phyloP scores from a whole-genome alignment of 2,329 filamentous ascomycete species.

The Alternaria sp. region DNA sequence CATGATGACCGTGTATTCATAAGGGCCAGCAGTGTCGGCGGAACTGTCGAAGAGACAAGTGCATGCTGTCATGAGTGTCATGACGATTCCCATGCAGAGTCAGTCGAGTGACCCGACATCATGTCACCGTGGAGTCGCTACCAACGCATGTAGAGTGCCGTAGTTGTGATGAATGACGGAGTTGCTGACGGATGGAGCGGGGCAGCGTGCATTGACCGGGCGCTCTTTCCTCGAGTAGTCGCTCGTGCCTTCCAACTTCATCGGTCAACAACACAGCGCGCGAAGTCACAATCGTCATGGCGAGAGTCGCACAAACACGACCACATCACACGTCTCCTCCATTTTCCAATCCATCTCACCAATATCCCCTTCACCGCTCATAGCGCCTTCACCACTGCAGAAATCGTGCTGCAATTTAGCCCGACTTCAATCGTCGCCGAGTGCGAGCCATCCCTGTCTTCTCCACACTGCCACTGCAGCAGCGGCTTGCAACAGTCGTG shows the following conservation, averaged over 20 bases:
- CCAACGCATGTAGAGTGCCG: constrained; percentile 4
- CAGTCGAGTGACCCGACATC: not conserved
- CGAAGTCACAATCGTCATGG: constrained; percentile 24
- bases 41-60: not conserved
- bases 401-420: constrained; percentile 21
- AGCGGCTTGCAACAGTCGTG: constrained; percentile 15
- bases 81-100: not conserved
- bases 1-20: constrained; percentile 16
- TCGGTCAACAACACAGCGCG: constrained; percentile 27
- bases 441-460: constrained; percentile 23
- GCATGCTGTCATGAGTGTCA: constrained; percentile 13
- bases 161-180: constrained; percentile 9
- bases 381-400: constrained; percentile 2
- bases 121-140: constrained; percentile 7
- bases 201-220: constrained; percentile 26
- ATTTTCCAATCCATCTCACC: constrained; percentile 15
- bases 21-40: not conserved
- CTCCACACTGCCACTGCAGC: constrained; percentile 26
- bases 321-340: constrained; percentile 21
- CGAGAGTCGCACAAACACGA: constrained; percentile 25
- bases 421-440: constrained; percentile 12
- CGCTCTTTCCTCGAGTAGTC: constrained; percentile 25
- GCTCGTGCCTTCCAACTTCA: constrained; percentile 20
- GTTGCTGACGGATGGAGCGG: constrained; percentile 14
- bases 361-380: constrained; percentile 5